A percentile compares a stretch with the other conserved stretches of the same genome.
Conservation (phyloP, 2,329 filamentous ascomycete species). For the Fusarium sp. region DNA sequence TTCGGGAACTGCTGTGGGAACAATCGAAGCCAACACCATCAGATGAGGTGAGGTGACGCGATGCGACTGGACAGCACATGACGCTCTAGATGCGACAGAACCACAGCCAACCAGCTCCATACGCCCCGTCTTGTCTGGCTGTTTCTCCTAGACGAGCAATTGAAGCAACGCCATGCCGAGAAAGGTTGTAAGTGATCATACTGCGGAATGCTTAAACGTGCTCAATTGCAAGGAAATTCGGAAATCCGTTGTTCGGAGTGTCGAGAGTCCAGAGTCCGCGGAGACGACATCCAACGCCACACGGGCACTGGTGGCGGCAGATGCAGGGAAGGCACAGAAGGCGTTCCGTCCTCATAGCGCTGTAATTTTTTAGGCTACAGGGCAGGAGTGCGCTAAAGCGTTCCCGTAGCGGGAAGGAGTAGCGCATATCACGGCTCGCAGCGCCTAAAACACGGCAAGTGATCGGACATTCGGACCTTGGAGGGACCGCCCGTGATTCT, state of each 20-base stretch:
- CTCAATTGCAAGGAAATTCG: neutral
- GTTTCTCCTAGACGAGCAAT: conserved; percentile 1
- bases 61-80: conserved; percentile 20
- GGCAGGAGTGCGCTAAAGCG: conserved; percentile 13
- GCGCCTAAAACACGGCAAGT: neutral
- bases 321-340: conserved; percentile 4
- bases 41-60: conserved; percentile 29
- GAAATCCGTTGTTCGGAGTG: conserved; percentile 3
- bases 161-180: neutral
- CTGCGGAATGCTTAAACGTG: neutral
- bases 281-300: neutral
- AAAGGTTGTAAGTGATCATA: neutral
- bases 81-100: conserved; percentile 14
- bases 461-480: conserved; percentile 1
- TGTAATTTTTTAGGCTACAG: conserved; percentile 10
- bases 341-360: conserved; percentile 10
- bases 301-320: conserved; percentile 1
- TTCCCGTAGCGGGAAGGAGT: conserved; percentile 4
- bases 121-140: conserved; percentile 7
- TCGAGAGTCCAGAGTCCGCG: conserved; percentile 8
- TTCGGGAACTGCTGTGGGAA: conserved; percentile 21
- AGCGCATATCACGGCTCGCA: neutral
- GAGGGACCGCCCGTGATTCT: conserved; percentile 13
- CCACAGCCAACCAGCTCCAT: conserved; percentile 7
- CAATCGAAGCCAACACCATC: conserved; percentile 13